Base-by-base conservation (phyloP, 2,329 filamentous ascomycete species). In the Gliomastix tumulicola region DNA sequence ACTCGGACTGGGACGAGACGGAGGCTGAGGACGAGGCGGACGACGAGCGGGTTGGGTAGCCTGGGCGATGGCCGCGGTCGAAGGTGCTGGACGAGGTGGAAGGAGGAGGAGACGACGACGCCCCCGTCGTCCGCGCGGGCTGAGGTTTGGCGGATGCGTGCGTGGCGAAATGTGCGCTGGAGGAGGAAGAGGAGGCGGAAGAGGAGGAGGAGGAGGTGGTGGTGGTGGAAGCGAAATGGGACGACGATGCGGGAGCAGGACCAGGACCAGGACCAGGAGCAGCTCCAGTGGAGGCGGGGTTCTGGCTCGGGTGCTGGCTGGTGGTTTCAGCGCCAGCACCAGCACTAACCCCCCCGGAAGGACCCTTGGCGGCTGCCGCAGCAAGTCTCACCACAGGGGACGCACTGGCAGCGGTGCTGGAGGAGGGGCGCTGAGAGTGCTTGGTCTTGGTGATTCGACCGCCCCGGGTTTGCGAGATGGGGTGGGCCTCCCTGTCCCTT, bases 391-490 rank as follows among this genome's bases (percentile, higher is more conserved):
- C n/a, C n/a, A n/a, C n/a, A n/a, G n/a, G n/a, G n/a, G n/a, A n/a
- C n/a, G n/a, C 17, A 16, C 9, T 10, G 28, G 10, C 15, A 16
- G 15, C 17, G 10, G 15, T 31, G 41, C 41, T 23, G 35, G 37
- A 13, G 35, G 37, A 33, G 38, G 36, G 45, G 45, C 12, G 41
- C 13, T 35, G 38, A 5, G 43, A 43, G 32, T 53, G 50, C 15
- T 46, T 41, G 21, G 41, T 31, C 39, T 54, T 54, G 33, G 43
- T 47, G 38, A 54, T 44, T 41, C 51, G 49, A 19, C 51, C 50
- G 7, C 42, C 40, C 30, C 51, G 49, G 12, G 44, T 49, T 27
- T 47, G 38, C 37, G n/a, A n/a, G n/a, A n/a, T n/a, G n/a, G n/a
- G n/a, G n/a, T n/a, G n/a, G n/a, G n/a, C n/a, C n/a, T n/a, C n/a